Evolutionary conservation across 148 eudicot species (phyloP).

Genomic region (Chenopodium formosanum): DNA sequence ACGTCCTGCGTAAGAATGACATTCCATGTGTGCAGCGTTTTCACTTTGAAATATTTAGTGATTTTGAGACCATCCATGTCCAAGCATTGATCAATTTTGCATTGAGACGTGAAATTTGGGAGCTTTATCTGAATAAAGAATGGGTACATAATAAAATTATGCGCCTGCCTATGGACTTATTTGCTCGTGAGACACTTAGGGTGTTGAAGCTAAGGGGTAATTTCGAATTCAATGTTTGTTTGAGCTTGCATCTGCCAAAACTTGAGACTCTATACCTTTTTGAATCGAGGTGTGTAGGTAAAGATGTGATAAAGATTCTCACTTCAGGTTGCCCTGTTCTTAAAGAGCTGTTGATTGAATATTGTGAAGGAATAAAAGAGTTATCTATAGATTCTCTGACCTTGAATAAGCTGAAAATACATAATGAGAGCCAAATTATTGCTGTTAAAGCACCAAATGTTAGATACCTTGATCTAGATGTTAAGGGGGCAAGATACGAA

Average conservation of each 20-base stretch:
- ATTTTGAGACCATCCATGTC: neutral
- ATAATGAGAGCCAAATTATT: neutral
- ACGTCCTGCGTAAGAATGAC: no score
- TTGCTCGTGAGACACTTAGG: no score
- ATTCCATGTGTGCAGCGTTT: no score
- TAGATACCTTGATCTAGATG: neutral
- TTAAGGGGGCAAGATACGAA: neutral
- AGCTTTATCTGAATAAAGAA: no score
- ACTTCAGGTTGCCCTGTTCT: neutral
- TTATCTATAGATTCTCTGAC: neutral
- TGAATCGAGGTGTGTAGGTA: neutral
- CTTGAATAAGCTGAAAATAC: neutral
- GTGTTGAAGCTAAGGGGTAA: no score
- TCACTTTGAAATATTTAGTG: neutral
- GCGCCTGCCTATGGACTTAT: no score
- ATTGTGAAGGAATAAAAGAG: neutral
- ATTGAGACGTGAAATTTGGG: no score
- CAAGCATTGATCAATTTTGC: neutral
- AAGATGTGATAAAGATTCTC: neutral
- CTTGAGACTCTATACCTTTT: neutral
- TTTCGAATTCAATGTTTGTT: no score
- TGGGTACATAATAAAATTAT: no score
- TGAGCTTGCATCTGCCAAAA: no score
- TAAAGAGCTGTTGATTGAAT: constrained; percentile 2
- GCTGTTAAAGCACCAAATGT: neutral